Percentiles rank a stretch among this genome's conserved stretches.
Conservation (phyloP, 768 basidiomycete species). For the Boletus vermiculosoides region DNA sequence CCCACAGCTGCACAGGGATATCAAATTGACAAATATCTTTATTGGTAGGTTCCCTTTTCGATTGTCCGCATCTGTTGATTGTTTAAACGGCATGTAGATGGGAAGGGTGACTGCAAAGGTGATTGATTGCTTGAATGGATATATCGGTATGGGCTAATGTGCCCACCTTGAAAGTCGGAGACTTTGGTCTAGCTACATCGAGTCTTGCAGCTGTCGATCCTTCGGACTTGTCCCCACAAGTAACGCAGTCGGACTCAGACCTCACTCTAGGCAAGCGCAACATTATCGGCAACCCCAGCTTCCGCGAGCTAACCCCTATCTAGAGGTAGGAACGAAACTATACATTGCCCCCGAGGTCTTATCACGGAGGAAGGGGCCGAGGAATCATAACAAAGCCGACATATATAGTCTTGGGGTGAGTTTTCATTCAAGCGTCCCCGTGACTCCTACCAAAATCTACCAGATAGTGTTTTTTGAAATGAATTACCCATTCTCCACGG, state of each 20-base stretch:
- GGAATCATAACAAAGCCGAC: constrained; percentile 86
- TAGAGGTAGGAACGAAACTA: constrained; percentile 86
- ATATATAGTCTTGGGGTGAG: constrained; percentile 91
- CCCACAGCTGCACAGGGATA: constrained; percentile 74
- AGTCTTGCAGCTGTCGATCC: constrained; percentile 78
- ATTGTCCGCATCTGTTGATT: neutral
- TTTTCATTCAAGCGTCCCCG: constrained; percentile 3
- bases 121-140: neutral
- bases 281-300: neutral
- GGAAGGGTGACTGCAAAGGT: constrained; percentile 83
- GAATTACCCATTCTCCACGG: constrained; percentile 83
- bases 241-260: constrained; percentile 52
- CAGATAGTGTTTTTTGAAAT: constrained; percentile 98
- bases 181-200: constrained; percentile 89
- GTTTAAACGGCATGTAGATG: constrained; percentile 47
- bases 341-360: constrained; percentile 94
- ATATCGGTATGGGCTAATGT: neutral
- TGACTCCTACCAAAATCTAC: neutral
- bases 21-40: constrained; percentile 93
- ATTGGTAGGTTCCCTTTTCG: constrained; percentile 56
- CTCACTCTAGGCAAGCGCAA: constrained; percentile 64
- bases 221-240: constrained; percentile 55
- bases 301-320: neutral
- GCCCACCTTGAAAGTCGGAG: constrained; percentile 58
- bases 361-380: constrained; percentile 56